phyloP scores from a whole-genome alignment of 2,329 filamentous ascomycete genomes.

The Fusarium penzigii region DNA sequence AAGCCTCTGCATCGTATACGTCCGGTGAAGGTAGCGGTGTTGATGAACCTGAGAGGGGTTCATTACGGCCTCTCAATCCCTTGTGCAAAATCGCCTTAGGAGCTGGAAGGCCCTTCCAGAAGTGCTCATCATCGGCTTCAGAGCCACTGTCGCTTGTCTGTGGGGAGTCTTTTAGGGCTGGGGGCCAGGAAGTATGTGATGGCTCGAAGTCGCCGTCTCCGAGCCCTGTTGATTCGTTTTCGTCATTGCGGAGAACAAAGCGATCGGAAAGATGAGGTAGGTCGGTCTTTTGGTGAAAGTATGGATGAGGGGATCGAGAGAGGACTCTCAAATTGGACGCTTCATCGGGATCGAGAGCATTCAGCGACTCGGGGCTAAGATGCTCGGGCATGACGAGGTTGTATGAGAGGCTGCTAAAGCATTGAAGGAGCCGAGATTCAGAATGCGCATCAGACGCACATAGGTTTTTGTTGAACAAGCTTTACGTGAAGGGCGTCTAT shows the following conservation, averaged over 20 bases:
- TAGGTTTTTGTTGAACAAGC: not conserved
- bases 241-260: slow-evolving; percentile 27
- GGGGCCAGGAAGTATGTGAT: slow-evolving; percentile 28
- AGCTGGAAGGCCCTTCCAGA: slow-evolving; percentile 81
- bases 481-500: not conserved
- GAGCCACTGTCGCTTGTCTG: slow-evolving; percentile 86
- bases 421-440: slow-evolving; percentile 28
- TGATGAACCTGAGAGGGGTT: slow-evolving; percentile 53
- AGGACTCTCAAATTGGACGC: slow-evolving; percentile 47
- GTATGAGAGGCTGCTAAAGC: slow-evolving; percentile 22
- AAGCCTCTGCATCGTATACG: slow-evolving; percentile 43
- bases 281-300: slow-evolving; percentile 60
- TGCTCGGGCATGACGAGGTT: slow-evolving; percentile 49
- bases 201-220: slow-evolving; percentile 19
- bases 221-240: slow-evolving; percentile 17
- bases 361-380: slow-evolving; percentile 38
- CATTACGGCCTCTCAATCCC: slow-evolving; percentile 67
- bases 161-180: slow-evolving; percentile 52
- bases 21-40: slow-evolving; percentile 57
- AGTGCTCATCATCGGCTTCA: slow-evolving; percentile 92
- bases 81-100: slow-evolving; percentile 74
- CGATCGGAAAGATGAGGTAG: slow-evolving; percentile 52
- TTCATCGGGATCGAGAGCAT: slow-evolving; percentile 37
- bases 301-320: slow-evolving; percentile 68
- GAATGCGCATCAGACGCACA: slow-evolving; percentile 21